phyloP scores from a whole-genome alignment of 345 rosid genomes.

The Odontarrhena argentea region DNA sequence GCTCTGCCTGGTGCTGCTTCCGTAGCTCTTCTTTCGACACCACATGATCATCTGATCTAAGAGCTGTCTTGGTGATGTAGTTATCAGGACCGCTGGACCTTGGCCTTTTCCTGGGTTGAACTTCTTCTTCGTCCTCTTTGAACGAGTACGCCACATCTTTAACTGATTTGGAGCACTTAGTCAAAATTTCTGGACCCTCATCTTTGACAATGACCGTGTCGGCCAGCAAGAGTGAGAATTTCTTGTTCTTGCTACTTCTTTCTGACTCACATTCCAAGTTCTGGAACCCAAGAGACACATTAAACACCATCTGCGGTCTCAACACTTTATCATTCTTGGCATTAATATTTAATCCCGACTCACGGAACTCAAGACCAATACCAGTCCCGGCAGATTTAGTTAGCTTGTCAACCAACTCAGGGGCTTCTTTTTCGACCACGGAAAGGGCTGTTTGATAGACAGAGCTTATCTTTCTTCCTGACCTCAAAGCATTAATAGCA shows the following conservation, averaged over 20 bases:
- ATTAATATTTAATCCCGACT: conserved; percentile 79
- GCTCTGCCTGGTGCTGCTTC: conserved; percentile 98
- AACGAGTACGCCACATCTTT: conserved; percentile 90
- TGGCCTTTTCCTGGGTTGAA: conserved; percentile 44
- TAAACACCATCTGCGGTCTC: conserved; percentile 73
- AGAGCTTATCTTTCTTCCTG: conserved; percentile 68
- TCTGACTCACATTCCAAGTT: conserved; percentile 64
- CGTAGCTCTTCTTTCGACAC: conserved; percentile 91
- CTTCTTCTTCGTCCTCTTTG: conserved; percentile 88
- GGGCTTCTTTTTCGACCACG: conserved; percentile 78
- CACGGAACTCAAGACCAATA: conserved; percentile 93
- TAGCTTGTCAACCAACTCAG: conserved; percentile 66
- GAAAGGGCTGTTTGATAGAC: conserved; percentile 81
- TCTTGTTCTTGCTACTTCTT: conserved; percentile 68
- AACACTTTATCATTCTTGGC: conserved; percentile 71
- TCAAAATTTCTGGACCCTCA: conserved; percentile 58
- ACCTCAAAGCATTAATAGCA: conserved; percentile 66
- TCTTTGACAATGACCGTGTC: conserved; percentile 84
- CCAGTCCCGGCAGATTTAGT: conserved; percentile 98
- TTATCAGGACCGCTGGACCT: conserved; percentile 50
- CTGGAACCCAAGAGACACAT: conserved; percentile 89
- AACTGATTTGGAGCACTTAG: conserved; percentile 74
- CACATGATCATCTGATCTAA: conserved; percentile 87
- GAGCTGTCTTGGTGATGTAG: conserved; percentile 66
- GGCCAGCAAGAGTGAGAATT: conserved; percentile 74